These are phyloP conservation scores for Ophiosphaerella korrae DNA, from an alignment of 2,329 filamentous ascomycete genomes.

Conservation along the genomic window DNA sequence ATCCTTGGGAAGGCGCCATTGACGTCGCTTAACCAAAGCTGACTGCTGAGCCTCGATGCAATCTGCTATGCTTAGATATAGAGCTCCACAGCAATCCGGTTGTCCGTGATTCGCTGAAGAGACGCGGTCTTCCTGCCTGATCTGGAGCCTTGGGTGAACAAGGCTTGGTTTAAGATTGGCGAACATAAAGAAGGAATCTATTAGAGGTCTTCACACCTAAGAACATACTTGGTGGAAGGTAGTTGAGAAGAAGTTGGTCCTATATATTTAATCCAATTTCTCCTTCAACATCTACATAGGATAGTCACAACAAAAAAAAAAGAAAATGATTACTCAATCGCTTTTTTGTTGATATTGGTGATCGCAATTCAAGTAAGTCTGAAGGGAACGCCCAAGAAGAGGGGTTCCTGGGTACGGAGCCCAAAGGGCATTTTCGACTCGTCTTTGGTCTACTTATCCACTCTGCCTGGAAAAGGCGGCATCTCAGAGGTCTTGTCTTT, in stretches of 20 bases:
- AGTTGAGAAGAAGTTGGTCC: no score
- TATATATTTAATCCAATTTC: no score
- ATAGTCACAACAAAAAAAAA: neutral
- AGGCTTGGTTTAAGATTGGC: neutral
- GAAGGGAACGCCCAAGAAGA: neutral
- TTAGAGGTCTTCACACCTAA: no score
- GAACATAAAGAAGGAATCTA: neutral
- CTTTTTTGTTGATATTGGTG: neutral
- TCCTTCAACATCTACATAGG: neutral
- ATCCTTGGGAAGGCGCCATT: conserved; percentile 13
- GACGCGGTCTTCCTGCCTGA: conserved; percentile 1
- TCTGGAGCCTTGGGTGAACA: neutral
- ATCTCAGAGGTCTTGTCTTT: conserved; percentile 3
- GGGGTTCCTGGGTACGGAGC: neutral
- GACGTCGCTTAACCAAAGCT: conserved; percentile 7
- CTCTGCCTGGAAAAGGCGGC: conserved; percentile 5
- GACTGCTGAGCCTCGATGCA: neutral
- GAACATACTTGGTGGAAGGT: no score
- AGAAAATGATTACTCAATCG: neutral
- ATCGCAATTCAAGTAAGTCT: neutral
- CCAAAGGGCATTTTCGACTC: neutral
- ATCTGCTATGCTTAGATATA: neutral
- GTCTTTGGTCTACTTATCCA: neutral
- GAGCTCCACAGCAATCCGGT: conserved; percentile 1
- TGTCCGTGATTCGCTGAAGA: conserved; percentile 1